Evolutionary conservation across 2,329 filamentous ascomycete species (phyloP).

Genomic region (Alternaria arbusti): DNA sequence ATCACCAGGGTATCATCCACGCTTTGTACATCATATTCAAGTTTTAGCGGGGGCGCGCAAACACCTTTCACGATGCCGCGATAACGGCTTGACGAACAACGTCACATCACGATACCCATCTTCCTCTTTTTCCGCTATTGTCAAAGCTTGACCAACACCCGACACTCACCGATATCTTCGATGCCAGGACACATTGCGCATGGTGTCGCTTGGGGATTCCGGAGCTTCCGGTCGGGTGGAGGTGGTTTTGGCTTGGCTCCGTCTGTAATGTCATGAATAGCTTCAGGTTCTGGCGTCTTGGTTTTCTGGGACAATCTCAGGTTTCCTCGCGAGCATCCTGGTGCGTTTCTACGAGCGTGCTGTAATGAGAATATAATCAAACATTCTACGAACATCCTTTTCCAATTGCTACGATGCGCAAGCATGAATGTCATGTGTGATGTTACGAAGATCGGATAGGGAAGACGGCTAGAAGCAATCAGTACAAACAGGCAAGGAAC

Average conservation of each 20-base stretch:
- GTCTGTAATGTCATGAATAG: conserved; percentile 12
- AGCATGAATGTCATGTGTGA: not conserved
- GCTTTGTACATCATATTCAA: conserved; percentile 93
- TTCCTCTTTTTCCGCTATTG: conserved; percentile 15
- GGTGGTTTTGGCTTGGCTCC: conserved; percentile 7
- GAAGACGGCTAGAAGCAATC: not conserved
- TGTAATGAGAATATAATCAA: conserved; percentile 17
- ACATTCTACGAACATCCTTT: not conserved
- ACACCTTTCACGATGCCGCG: conserved; percentile 12
- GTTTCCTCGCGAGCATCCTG: not conserved
- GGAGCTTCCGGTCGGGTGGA: conserved; percentile 5
- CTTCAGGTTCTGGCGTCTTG: conserved; percentile 17
- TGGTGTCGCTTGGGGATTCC: not conserved
- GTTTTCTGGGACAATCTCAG: conserved; percentile 9
- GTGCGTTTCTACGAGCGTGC: conserved; percentile 12
- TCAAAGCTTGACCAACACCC: not conserved
- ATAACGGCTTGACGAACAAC: conserved; percentile 14
- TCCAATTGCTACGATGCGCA: not conserved
- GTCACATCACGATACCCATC: conserved; percentile 45
- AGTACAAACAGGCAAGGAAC: not conserved
- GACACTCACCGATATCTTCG: not conserved
- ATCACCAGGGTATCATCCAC: conserved; percentile 74
- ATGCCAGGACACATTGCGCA: not conserved
- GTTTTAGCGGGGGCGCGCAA: conserved; percentile 63
- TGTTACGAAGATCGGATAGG: not conserved